Evolutionary conservation across 1,139 yeast genomes (phyloP).

Genomic region (Yamadazyma atmosphaerica): DNA sequence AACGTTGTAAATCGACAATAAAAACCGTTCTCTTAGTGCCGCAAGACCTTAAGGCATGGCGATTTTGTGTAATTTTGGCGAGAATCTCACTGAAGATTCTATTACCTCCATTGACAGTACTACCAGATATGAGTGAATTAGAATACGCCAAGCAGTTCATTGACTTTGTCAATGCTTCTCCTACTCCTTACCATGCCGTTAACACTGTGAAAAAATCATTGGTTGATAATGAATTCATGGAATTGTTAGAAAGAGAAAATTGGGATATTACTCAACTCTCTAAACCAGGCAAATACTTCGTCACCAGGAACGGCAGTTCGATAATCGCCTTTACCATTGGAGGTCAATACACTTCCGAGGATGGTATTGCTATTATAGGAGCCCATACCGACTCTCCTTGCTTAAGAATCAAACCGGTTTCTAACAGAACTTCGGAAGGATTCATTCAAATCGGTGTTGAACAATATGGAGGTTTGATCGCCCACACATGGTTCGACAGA

Average conservation of each 20-base stretch:
- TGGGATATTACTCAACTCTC: slow-evolving; percentile 54
- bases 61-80: neutral
- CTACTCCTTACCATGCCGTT: slow-evolving; percentile 95
- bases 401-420: slow-evolving; percentile 85
- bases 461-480: slow-evolving; percentile 92
- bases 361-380: slow-evolving; percentile 85
- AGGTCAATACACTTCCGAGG: slow-evolving; percentile 69
- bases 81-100: too few relatives aligned
- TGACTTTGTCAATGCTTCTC: slow-evolving; percentile 78
- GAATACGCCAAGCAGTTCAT: slow-evolving; percentile 61
- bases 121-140: too few relatives aligned
- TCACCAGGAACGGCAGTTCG: slow-evolving; percentile 85
- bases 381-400: slow-evolving; percentile 98
- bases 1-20: too few relatives aligned
- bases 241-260: slow-evolving; percentile 68
- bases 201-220: slow-evolving; percentile 58
- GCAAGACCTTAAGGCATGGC: neutral
- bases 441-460: slow-evolving; percentile 92
- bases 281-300: slow-evolving; percentile 68
- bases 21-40: too few relatives aligned
- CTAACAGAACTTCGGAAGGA: slow-evolving; percentile 70
- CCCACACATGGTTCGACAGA: slow-evolving; percentile 92
- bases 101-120: too few relatives aligned
- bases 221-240: slow-evolving; percentile 62
- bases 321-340: slow-evolving; percentile 87